Evolutionary conservation across 192 early-diverging fungal genomes (phyloP), one percentile per base, ranked within the genome.

Genomic region (Linnemannia elongata): DNA sequence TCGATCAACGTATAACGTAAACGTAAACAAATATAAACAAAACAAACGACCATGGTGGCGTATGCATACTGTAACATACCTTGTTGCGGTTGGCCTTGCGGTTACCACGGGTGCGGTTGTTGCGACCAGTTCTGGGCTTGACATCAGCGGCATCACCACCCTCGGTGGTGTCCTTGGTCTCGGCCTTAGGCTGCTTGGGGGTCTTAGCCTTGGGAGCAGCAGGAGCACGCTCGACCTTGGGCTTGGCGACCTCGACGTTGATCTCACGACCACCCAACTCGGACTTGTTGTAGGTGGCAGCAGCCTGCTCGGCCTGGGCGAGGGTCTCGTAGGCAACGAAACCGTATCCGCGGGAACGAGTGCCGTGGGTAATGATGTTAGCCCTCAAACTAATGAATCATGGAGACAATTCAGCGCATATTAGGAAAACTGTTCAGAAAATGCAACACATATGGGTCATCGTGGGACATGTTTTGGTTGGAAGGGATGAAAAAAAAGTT

Each of bases 321-420:
- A 94, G 90, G 30, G 93, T 93, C 33, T 88, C 94, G 83, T 95
- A 98, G 49, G 96, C 92, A 17, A 99, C 96, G 88, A 99, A 99
- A 24, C 98, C 98, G 89, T 96, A 99, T 72, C 98, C 98, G 77
- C 96, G 92, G 47, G 97, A 96, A 80, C 97, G 95, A 39, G 90
- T 87, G 47, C 94, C 94, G 66, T 95, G 95, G 69, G 90, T 94
- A 87, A 98, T 97, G 77, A 99, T 92, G 79, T 94, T 94, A 38
- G 95, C 96, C 74, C 94, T 92, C 70, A 90, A 79, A 55, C 95
- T 96, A 89, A 35, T 45, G 15, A 7, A 36, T 72, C 17, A 13
- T 76, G 20, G 24, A 38, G 15, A 35, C 41, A 12, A 71, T 24
- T 38, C 41, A 8, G 69, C 38, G 35, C 69, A 71, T 38, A 41